Base-by-base conservation (phyloP, 305 asterid species). In the Andrographis paniculata region DNA sequence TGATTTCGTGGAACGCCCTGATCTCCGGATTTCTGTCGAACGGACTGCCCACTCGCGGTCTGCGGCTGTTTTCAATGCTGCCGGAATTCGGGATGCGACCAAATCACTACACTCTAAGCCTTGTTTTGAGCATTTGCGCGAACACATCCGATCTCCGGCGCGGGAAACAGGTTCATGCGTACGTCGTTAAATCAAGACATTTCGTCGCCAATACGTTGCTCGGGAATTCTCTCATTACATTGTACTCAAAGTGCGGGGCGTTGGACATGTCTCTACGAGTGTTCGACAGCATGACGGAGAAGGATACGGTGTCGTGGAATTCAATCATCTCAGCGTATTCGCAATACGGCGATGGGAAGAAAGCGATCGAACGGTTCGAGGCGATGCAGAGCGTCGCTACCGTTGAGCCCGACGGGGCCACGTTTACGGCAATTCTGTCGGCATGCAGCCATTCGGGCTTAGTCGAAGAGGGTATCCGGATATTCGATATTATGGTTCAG, bases 1-100 rank as follows among this genome's bases (percentile, higher is more conserved):
- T 87, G 73, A 78, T 87, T 52, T 80, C 96, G 18, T 87, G 94
- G 96, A 87, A 87, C 49, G 75, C 93, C n/a, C 69, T 87, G 63
- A 79, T 81, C 51, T 78, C 84, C 1, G 95, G 92, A 31, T 77
- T 66, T 60, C 66, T 72, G 14, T 46, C 70, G 28, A 81, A 73
- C 31, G 93, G 82, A 39, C 49, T 68, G 20, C 88, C 85, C 17
- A 40, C 27, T 42, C 61, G 62, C 47, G 79, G 93, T 62, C 58
- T 87, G 65, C 69, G 51, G 39, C 76, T 51, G 22, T 78, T 83
- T 41, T 60, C 68, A 10, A 56, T 67, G 52, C 45, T 78, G 49
- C 63, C 67, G 12, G 36, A 52, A 31, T 62, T 61, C 20, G 70
- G 64, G 20, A 38, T 61, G 23, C 50, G 45, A 50, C 96, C 96